phyloP scores from a whole-genome alignment of 345 rosid species.

The Gossypium sturtianum region DNA sequence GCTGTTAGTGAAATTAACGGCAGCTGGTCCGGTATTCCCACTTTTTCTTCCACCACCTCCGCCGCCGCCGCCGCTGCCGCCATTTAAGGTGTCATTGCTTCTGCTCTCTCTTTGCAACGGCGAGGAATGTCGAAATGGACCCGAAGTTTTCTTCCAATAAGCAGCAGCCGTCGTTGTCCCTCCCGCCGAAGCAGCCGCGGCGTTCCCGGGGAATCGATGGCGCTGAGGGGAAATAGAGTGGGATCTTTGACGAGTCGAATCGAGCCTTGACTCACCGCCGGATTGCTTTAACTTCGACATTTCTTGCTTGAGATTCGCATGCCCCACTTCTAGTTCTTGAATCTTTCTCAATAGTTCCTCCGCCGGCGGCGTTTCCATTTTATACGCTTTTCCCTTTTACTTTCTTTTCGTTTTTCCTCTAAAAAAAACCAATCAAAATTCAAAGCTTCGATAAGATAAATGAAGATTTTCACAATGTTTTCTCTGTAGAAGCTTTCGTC shows the following conservation, averaged over 20 bases:
- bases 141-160: constrained; percentile 52
- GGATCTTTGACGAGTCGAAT: constrained; percentile 48
- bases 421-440: not conserved
- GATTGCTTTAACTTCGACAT: constrained; percentile 65
- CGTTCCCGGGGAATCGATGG: constrained; percentile 18
- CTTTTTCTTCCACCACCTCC: constrained; percentile 17
- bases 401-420: not conserved
- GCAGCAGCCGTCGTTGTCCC: constrained; percentile 11
- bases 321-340: constrained; percentile 84
- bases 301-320: constrained; percentile 70
- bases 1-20: constrained; percentile 52
- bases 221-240: constrained; percentile 83
- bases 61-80: constrained; percentile 23
- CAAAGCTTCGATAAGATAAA: constrained; percentile 5
- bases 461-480: not conserved
- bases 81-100: constrained; percentile 24
- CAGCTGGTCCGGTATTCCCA: constrained; percentile 41
- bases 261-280: constrained; percentile 18
- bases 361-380: constrained; percentile 64
- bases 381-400: not conserved
- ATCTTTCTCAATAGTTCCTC: constrained; percentile 81
- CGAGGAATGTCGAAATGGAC: constrained; percentile 59
- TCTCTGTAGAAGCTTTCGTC: constrained; percentile 3
- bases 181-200: not conserved
- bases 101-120: constrained; percentile 78